A percentile compares a stretch with the other conserved stretches of the same genome.
phyloP scores from a whole-genome alignment of 805 yeast species.

The Nakazawaea populi region DNA sequence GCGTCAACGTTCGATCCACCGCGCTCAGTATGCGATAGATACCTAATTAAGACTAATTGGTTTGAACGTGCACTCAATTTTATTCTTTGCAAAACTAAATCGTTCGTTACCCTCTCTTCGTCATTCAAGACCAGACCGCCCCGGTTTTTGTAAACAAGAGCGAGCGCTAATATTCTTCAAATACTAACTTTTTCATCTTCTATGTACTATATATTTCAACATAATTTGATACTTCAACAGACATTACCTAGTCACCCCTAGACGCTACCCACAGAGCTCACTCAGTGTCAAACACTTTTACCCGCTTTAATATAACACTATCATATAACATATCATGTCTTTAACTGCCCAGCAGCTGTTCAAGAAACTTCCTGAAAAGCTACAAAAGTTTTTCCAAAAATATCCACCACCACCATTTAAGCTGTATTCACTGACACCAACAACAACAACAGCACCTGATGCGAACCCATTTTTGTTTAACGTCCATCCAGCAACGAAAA shows the following conservation, averaged over 20 bases:
- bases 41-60: background rate
- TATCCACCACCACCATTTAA: slow-evolving; percentile 83
- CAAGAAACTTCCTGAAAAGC: slow-evolving; percentile 55
- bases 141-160: no score
- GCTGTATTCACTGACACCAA: slow-evolving; percentile 58
- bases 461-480: slow-evolving; percentile 88
- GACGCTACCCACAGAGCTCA: background rate
- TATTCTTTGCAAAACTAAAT: no score
- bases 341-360: slow-evolving; percentile 27
- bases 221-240: no score
- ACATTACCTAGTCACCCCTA: background rate
- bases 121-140: no score
- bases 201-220: no score
- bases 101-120: background rate
- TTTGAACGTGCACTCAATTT: background rate
- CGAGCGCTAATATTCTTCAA: no score
- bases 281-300: background rate
- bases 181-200: no score
- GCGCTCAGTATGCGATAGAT: slow-evolving; percentile 1
- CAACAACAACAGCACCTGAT: slow-evolving; percentile 56
- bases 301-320: background rate
- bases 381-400: slow-evolving; percentile 69
- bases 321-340: slow-evolving; percentile 2
- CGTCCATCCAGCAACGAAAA: slow-evolving; percentile 75
- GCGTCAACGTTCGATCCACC: background rate